phyloP scores from a whole-genome alignment of 192 early-diverging fungal species.

The Phycomyces blakesleeanus region DNA sequence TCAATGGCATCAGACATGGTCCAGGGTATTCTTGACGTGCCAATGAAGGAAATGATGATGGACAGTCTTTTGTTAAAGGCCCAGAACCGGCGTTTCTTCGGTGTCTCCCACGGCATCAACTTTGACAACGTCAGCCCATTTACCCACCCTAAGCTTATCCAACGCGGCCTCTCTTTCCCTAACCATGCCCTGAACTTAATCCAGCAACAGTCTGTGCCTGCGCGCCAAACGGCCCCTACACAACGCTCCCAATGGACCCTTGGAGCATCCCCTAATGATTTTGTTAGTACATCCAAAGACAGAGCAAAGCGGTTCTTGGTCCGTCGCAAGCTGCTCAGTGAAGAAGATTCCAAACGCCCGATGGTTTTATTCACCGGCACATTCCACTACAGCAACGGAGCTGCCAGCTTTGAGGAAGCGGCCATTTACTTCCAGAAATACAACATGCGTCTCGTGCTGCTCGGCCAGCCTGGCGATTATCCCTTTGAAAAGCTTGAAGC shows the following conservation, averaged over 20 bases:
- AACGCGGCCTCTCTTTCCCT: constrained; percentile 40
- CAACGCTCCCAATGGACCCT: constrained; percentile 10
- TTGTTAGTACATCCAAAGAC: constrained; percentile 39
- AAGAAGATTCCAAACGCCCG: constrained; percentile 39
- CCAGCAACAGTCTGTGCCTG: constrained; percentile 6
- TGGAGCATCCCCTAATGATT: constrained; percentile 10
- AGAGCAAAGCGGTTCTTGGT: constrained; percentile 43
- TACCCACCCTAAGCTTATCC: constrained; percentile 33
- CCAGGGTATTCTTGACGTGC: constrained; percentile 47
- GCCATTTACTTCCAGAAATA: constrained; percentile 29
- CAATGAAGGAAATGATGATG: constrained; percentile 52
- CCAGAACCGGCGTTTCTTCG: constrained; percentile 44
- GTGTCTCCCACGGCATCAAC: constrained; percentile 52
- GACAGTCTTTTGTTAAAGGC: constrained; percentile 45
- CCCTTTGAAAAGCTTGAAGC: background rate
- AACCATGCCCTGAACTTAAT: constrained; percentile 26
- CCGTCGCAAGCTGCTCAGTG: constrained; percentile 33
- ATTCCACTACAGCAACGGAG: constrained; percentile 42
- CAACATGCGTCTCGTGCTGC: constrained; percentile 38
- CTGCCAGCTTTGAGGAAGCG: constrained; percentile 10
- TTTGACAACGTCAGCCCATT: constrained; percentile 47
- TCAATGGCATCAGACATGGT: constrained; percentile 52
- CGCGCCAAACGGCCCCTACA: background rate
- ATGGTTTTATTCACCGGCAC: constrained; percentile 49
- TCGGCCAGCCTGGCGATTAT: constrained; percentile 9